These are phyloP conservation scores for Brassica rapa DNA, from an alignment of 345 rosid genomes.

Conservation along the genomic window DNA sequence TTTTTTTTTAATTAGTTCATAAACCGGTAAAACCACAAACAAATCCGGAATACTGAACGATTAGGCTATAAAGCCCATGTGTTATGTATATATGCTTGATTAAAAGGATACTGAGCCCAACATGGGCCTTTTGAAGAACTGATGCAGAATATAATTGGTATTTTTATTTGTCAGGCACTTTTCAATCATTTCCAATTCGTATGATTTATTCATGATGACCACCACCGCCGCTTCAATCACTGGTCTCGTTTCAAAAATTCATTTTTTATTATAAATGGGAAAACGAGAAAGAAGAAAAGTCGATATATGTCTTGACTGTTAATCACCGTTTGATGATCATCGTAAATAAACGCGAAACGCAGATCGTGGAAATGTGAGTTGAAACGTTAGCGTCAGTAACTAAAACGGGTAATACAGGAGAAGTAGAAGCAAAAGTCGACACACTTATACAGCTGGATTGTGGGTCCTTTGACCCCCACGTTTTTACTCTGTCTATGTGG, in stretches of 20 bases:
- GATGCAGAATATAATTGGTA: background rate
- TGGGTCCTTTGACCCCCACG: slow-evolving; percentile 33
- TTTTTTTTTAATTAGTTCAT: background rate
- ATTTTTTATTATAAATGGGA: background rate
- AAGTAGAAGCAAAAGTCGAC: slow-evolving; percentile 27
- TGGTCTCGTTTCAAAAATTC: slow-evolving; percentile 27
- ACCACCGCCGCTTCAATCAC: slow-evolving; percentile 42
- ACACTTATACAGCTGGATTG: slow-evolving; percentile 34
- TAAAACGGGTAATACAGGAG: background rate
- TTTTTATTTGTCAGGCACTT: slow-evolving; percentile 23
- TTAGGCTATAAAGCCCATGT: background rate
- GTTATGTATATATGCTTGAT: background rate
- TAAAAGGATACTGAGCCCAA: slow-evolving; percentile 10
- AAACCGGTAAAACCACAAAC: background rate
- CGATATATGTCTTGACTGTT: background rate
- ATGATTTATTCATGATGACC: slow-evolving; percentile 44
- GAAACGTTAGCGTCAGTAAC: slow-evolving; percentile 22
- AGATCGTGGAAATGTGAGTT: slow-evolving; percentile 31
- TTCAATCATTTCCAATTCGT: slow-evolving; percentile 39
- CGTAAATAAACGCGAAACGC: slow-evolving; percentile 37
- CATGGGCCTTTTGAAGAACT: background rate
- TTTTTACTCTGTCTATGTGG: slow-evolving; percentile 39
- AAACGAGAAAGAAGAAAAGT: background rate
- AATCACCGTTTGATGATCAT: background rate
- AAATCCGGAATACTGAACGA: background rate